Base-by-base conservation (phyloP, 2,329 filamentous ascomycete species). In the Cladosporium cucumerinum region DNA sequence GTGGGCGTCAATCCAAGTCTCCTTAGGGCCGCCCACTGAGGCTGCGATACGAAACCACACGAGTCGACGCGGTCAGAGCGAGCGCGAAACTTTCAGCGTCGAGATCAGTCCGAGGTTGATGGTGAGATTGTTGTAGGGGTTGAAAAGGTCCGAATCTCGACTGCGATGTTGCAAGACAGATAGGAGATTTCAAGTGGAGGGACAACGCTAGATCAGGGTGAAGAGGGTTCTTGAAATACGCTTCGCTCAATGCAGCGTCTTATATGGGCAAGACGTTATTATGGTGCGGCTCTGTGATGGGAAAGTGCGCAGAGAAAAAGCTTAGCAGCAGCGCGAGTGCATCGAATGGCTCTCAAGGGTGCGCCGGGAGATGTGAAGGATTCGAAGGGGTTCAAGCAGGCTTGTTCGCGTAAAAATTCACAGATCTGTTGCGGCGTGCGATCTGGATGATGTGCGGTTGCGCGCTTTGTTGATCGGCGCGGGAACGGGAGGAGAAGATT, bases 401-500 rank as follows among this genome's bases (percentile, higher is more conserved):
- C 23, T 28, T 39, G 55, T 58, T 57, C 55, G 54, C 54, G 54
- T 57, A 57, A 57, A 39, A 39, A 43, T 62, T 61, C 48, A 28
- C 39, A 48, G 57, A 60, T 60, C 57, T 49, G 43, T 34, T 46
- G 39, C 39, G 57, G 51, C 26, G 39, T 34, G 28, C 43, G 58
- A 61, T 61, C 58, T 61, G 58, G 58, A 52, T 61, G 58, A 61
- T 61, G 28, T 30, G 43, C 58, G 21, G 46, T 58, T 28, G 21
- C 54, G 36, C 34, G 57, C 57, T 18, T 21, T 28, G 57, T 8
- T 46, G 57, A 48, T 49, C 57, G 48, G 18, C 36, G 39, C 58
- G 58, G 39, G 43, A 61, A 34, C 58, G 58, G 34, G 54, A 32
- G 54, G 30, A 32, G 12, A 18, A 57, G 54, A 34, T 18, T 39